These are phyloP conservation scores for Aureobasidium mangrovei DNA, from an alignment of 2,329 filamentous ascomycete genomes.

Conservation along the genomic window DNA sequence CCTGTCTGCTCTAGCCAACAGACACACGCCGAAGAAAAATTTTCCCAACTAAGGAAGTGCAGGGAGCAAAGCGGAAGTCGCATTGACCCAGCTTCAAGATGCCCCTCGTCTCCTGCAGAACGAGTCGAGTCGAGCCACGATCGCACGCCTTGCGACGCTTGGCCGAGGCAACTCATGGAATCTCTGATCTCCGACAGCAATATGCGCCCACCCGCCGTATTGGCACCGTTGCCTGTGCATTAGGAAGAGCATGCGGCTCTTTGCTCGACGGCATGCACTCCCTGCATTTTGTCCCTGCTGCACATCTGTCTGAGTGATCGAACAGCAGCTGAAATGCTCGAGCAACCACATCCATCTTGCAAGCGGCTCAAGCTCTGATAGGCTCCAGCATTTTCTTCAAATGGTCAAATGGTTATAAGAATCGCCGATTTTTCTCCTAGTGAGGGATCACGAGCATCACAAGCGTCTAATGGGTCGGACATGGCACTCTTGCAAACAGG, in stretches of 20 bases:
- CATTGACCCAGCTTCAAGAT: neutral
- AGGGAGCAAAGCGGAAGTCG: neutral
- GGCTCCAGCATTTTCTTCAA: too few relatives aligned
- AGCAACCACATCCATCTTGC: neutral
- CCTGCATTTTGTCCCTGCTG: neutral
- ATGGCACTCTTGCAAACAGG: too few relatives aligned
- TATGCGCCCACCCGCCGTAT: neutral
- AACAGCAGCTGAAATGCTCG: neutral
- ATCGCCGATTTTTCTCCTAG: too few relatives aligned
- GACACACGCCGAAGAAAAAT: conserved; percentile 5
- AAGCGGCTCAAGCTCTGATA: neutral
- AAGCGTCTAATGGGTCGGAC: too few relatives aligned
- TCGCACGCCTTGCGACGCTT: conserved; percentile 2
- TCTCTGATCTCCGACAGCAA: neutral
- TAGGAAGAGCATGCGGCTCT: neutral
- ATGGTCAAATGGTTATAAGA: too few relatives aligned
- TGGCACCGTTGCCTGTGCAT: neutral
- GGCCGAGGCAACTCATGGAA: conserved; percentile 3
- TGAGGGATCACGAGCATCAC: too few relatives aligned
- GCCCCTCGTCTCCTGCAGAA: conserved; percentile 3
- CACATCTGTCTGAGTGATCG: neutral
- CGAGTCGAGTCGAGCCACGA: neutral
- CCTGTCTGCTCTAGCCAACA: neutral
- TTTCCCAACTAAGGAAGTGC: neutral
- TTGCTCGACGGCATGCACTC: neutral